A percentile compares a stretch with the other conserved stretches of the same genome.
phyloP scores from a whole-genome alignment of 805 yeast genomes.

The Ogataea corticis region DNA sequence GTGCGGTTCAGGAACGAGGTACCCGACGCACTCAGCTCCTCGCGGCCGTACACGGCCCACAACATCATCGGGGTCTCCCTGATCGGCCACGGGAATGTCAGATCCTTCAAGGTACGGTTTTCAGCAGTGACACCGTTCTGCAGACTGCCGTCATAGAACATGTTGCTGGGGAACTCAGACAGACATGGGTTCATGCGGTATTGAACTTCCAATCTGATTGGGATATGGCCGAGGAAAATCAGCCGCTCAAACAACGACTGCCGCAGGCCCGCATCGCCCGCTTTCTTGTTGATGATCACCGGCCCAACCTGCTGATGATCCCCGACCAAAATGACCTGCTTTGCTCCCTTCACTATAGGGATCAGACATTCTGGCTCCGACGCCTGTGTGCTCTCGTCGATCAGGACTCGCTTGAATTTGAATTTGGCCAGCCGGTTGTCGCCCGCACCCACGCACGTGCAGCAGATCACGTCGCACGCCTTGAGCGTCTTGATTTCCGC shows the following conservation, averaged over 20 bases:
- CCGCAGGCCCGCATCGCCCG: slow-evolving; percentile 82
- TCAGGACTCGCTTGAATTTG: slow-evolving; percentile 73
- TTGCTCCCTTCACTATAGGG: slow-evolving; percentile 86
- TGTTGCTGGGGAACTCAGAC: slow-evolving; percentile 84
- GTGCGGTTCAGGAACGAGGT: slow-evolving; percentile 80
- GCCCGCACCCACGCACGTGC: slow-evolving; percentile 93
- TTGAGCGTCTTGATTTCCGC: slow-evolving; percentile 53
- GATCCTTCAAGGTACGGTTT: slow-evolving; percentile 55
- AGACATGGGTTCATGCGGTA: slow-evolving; percentile 93
- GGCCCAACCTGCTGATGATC: slow-evolving; percentile 97
- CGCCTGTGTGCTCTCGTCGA: slow-evolving; percentile 94
- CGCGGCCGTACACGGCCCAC: slow-evolving; percentile 88
- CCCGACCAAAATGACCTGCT: slow-evolving; percentile 84
- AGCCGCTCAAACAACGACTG: slow-evolving; percentile 89
- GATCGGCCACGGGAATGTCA: slow-evolving; percentile 91
- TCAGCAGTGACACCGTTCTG: slow-evolving; percentile 89
- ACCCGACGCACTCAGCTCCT: slow-evolving; percentile 82
- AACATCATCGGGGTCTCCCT: slow-evolving; percentile 89
- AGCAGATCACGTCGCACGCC: slow-evolving; percentile 76
- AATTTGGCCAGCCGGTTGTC: slow-evolving; percentile 58
- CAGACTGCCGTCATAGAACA: slow-evolving; percentile 89
- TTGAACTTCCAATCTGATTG: slow-evolving; percentile 86
- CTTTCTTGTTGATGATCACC: slow-evolving; percentile 74
- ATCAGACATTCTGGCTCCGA: slow-evolving; percentile 90
- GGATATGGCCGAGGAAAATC: slow-evolving; percentile 77